Percentiles rank a stretch among this genome's conserved stretches.
Conservation (phyloP, 2,329 filamentous ascomycete genomes). For the Lasiodiplodia hormozganensis region DNA sequence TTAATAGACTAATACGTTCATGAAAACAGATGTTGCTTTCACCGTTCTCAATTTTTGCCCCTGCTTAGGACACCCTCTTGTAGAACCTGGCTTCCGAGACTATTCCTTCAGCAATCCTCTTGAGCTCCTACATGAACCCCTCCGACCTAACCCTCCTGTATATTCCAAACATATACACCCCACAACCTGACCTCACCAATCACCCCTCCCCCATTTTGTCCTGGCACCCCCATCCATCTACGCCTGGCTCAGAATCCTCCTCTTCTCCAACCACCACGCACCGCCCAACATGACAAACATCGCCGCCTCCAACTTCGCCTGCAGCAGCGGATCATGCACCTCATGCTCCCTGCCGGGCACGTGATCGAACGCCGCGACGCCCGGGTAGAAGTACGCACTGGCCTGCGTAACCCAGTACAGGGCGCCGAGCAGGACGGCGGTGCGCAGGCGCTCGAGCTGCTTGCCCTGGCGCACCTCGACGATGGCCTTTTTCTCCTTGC, state of each 20-base stretch:
- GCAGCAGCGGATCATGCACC: conserved; percentile 7
- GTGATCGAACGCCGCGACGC: background rate
- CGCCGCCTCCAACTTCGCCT: conserved; percentile 23
- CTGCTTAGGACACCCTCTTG: background rate
- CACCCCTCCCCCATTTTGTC: background rate
- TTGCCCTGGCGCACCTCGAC: background rate
- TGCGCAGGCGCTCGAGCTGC: conserved; percentile 30
- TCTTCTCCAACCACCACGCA: conserved; percentile 26
- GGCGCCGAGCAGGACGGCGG: conserved; percentile 43
- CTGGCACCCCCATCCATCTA: background rate
- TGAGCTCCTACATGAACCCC: no score
- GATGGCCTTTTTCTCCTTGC: background rate
- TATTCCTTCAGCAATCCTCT: no score
- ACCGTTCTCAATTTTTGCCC: background rate
- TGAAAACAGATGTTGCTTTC: background rate
- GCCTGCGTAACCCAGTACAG: conserved; percentile 55
- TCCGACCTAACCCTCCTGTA: background rate
- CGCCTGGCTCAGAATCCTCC: conserved; percentile 12
- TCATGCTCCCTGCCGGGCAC: conserved; percentile 3
- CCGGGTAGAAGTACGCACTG: conserved; percentile 56
- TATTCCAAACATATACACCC: background rate
- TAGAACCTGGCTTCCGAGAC: background rate
- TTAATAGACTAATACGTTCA: conserved; percentile 13
- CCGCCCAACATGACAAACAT: conserved; percentile 5
- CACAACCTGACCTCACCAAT: background rate